phyloP scores from a whole-genome alignment of 2,329 filamentous ascomycete genomes.

The Beauveria rudraprayagi region DNA sequence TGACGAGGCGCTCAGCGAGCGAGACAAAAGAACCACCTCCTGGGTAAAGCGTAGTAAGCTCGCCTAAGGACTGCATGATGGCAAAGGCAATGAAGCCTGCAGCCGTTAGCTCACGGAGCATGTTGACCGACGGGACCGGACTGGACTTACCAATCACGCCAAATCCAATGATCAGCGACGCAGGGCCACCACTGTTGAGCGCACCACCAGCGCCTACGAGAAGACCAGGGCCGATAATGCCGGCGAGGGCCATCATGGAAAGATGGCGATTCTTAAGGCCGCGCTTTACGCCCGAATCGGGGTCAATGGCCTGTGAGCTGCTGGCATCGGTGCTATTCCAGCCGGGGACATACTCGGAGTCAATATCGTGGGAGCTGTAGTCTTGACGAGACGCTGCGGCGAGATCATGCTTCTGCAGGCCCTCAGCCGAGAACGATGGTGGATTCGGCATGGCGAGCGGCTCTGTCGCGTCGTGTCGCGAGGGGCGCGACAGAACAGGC shows the following conservation, averaged over 20 bases:
- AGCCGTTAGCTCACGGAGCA: slow-evolving; percentile 14
- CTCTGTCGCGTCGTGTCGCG: background rate
- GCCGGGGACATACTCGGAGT: background rate
- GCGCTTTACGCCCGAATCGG: slow-evolving; percentile 57
- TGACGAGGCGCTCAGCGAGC: slow-evolving; percentile 62
- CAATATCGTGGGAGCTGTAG: slow-evolving; percentile 7
- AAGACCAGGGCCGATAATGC: slow-evolving; percentile 60
- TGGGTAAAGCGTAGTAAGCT: slow-evolving; percentile 66
- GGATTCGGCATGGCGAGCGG: background rate
- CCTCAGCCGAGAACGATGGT: background rate
- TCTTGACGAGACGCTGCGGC: background rate
- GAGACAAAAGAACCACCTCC: slow-evolving; percentile 64
- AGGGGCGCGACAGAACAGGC: background rate
- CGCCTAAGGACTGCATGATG: slow-evolving; percentile 67
- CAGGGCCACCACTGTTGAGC: slow-evolving; percentile 60
- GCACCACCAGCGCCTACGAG: slow-evolving; percentile 66
- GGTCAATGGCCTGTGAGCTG: slow-evolving; percentile 29
- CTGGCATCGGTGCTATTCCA: slow-evolving; percentile 8
- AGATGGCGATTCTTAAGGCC: slow-evolving; percentile 61
- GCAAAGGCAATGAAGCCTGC: slow-evolving; percentile 51
- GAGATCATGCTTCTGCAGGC: background rate
- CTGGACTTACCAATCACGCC: slow-evolving; percentile 47
- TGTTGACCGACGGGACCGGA: background rate
- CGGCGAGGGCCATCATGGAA: slow-evolving; percentile 57
- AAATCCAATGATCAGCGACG: slow-evolving; percentile 65